Evolutionary conservation across 202 grass and related monocot species (phyloP), one percentile per base, ranked within the genome.

Genomic region (Saccharum hybrid): DNA sequence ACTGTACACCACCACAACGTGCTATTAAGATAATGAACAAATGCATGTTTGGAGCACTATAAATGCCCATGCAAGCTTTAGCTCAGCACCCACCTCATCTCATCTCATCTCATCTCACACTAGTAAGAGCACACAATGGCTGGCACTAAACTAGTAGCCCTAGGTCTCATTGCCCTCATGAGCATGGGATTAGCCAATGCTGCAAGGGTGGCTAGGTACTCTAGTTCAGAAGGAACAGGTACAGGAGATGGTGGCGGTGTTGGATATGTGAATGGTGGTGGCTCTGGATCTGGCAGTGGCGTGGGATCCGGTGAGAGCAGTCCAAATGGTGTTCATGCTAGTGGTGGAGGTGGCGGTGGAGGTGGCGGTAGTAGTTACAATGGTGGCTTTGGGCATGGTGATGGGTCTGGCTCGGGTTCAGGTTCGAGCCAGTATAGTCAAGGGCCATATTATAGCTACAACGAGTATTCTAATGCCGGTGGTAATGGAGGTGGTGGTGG

Each of bases 161-260:
- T 83, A 11, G 70, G 69, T 9, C 74, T 83, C 69, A 74, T 83
- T 39, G 28, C 45, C 10, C 59, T 83, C 19, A 2, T 83, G 0
- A 66, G 59, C 2, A 39, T 75, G 7, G 70, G 81, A 23, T 40
- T 83, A 83, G 41, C 71, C 43, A 75, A 74, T 56, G 71, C 71
- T 40, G 43, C 8, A 7, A 49, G 81, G 12, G 70, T 83, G 14
- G 8, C 43, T 52, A 74, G 43, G 8, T 63, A 52, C 4, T 74
- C 81, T 3, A 41, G 2, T 28, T 1, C 81, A 0, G 4, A 7
- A 12, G 81, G 70, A 39, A 39, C n/a, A 0, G 81, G 81, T 0
- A 13, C 18, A 0, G 71, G 81, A 39, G 43, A 6, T 0, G 81
- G 81, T 16, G 43, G 42, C 0, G 81, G 81, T 1, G 59, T 15